phyloP scores from a whole-genome alignment of 305 asterid genomes.

The Petunia hybrid region DNA sequence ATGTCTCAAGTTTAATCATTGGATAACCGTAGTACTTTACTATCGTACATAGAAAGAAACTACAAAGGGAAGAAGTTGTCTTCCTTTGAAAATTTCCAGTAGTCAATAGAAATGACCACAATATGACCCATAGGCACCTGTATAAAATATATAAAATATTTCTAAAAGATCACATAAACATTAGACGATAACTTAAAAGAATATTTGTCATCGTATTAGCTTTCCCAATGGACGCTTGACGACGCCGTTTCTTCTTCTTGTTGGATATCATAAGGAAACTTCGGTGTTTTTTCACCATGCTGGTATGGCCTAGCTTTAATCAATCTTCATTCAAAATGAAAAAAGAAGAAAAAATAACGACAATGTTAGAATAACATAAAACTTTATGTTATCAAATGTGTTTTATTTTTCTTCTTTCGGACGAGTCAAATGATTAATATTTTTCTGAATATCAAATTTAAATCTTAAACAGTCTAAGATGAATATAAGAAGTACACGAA shows the following conservation, averaged over 20 bases:
- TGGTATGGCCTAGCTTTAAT: conserved; percentile 6
- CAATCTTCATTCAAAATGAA: conserved; percentile 6
- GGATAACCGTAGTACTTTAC: no score
- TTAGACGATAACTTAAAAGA: neutral
- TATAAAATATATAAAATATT: no score
- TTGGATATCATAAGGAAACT: conserved; percentile 14
- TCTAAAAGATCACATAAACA: no score
- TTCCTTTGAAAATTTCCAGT: no score
- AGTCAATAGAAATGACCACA: no score
- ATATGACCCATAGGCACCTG: no score
- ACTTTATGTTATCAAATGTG: neutral
- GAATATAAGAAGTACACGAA: neutral
- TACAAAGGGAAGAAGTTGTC: no score
- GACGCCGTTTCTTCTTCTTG: conserved; percentile 31
- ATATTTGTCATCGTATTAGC: conserved; percentile 6
- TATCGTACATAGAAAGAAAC: no score
- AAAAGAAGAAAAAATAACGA: neutral
- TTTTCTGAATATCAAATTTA: neutral
- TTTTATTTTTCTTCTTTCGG: neutral
- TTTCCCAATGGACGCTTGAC: conserved; percentile 29
- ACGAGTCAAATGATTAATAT: neutral
- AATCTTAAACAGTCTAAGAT: neutral
- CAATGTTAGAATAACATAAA: neutral
- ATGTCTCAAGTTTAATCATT: no score
- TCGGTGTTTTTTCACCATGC: conserved; percentile 12